Evolutionary conservation across 148 eudicot genomes (phyloP).

Genomic region (Vaccinium macrocarpon): DNA sequence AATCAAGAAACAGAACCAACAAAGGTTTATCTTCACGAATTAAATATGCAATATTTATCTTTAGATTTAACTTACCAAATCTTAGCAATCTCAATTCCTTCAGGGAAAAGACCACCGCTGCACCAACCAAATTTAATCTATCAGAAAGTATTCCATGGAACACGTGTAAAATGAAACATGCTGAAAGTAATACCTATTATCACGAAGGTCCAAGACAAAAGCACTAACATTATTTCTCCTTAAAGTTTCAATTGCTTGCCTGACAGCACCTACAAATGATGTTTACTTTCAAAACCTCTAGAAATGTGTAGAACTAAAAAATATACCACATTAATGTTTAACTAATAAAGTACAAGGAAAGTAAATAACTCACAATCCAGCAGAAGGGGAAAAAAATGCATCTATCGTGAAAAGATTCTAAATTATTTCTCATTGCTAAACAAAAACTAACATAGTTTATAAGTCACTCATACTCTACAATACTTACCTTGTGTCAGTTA

Average conservation of each 20-base stretch:
- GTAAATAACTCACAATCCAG: background rate
- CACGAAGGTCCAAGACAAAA: slow-evolving; percentile 94
- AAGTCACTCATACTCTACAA: background rate
- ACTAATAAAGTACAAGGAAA: background rate
- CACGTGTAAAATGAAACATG: slow-evolving; percentile 7
- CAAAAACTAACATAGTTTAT: background rate
- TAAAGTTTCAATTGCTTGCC: slow-evolving; percentile 78
- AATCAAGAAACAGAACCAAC: background rate
- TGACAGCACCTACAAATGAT: slow-evolving; percentile 65
- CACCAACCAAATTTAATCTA: slow-evolving; percentile 40
- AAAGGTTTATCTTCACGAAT: background rate
- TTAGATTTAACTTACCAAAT: slow-evolving; percentile 64
- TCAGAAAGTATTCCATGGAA: slow-evolving; percentile 19
- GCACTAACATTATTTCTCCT: slow-evolving; percentile 78
- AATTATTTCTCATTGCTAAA: background rate
- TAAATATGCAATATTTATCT: background rate
- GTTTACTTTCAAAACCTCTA: background rate
- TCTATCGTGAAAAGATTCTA: background rate
- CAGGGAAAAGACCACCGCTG: slow-evolving; percentile 99
- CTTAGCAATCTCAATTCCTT: slow-evolving; percentile 92
- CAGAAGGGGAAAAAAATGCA: background rate
- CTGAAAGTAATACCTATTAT: slow-evolving; percentile 68
- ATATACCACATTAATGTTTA: background rate
- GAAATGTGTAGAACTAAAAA: background rate
- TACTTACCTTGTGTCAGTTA: background rate